Percentiles rank a stretch among this genome's conserved stretches.
Evolutionary conservation across 2,329 filamentous ascomycete species (phyloP).

Genomic region (Hypoxylon sp.): DNA sequence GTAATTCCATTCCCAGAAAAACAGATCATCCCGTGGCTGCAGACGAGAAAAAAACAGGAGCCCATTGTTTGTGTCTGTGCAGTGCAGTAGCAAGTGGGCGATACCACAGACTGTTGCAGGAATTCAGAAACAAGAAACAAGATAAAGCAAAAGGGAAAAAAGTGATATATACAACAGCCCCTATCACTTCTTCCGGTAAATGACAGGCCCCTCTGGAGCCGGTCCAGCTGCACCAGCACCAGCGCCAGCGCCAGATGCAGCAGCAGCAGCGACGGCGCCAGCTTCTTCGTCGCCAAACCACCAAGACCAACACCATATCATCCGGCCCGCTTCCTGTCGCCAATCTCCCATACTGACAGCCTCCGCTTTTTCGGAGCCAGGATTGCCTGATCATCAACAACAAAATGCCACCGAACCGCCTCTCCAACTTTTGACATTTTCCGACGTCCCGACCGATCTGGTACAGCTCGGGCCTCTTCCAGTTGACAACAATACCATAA

Average conservation of each 20-base stretch:
- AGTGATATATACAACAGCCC: constrained; percentile 29
- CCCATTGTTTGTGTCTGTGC: constrained; percentile 38
- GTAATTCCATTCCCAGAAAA: constrained; percentile 39
- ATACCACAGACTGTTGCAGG: constrained; percentile 36
- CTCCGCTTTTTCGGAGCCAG: constrained; percentile 47
- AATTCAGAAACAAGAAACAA: constrained; percentile 13
- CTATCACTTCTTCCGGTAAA: constrained; percentile 43
- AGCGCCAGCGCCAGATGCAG: constrained; percentile 32
- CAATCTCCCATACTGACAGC: constrained; percentile 39
- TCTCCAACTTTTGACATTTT: constrained; percentile 55
- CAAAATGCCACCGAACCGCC: constrained; percentile 49
- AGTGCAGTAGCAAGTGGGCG: constrained; percentile 41
- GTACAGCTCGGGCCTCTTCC: constrained; percentile 55
- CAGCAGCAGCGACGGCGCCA: constrained; percentile 23
- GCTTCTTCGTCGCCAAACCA: constrained; percentile 21
- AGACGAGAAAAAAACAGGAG: constrained; percentile 38
- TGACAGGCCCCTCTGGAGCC: constrained; percentile 48
- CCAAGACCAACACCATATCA: constrained; percentile 25
- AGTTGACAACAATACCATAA: constrained; percentile 29
- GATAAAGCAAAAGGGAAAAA: constrained; percentile 3
- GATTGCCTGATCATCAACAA: constrained; percentile 44
- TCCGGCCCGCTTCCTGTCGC: constrained; percentile 28
- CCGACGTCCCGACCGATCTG: constrained; percentile 59
- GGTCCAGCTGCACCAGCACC: constrained; percentile 45
- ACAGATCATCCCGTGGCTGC: constrained; percentile 40